Percentiles rank a stretch among this genome's conserved stretches.
Evolutionary conservation across 2,329 filamentous ascomycete species (phyloP).

Genomic region (Paecilomyces fulvus): DNA sequence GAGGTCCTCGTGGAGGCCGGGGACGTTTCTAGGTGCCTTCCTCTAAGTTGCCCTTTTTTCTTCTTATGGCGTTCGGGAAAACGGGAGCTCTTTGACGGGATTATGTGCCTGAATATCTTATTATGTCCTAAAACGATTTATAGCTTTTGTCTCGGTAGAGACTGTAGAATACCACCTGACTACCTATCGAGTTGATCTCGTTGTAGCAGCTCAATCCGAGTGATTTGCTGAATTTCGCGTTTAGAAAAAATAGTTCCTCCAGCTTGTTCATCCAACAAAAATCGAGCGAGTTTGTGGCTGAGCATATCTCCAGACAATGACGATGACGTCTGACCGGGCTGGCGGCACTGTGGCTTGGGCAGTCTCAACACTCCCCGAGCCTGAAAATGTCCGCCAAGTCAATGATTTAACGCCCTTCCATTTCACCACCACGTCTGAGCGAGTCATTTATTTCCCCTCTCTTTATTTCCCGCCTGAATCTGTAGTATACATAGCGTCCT

Average conservation of each 20-base stretch:
- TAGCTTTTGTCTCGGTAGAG: slow-evolving; percentile 18
- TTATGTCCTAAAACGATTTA: slow-evolving; percentile 27
- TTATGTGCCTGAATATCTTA: slow-evolving; percentile 24
- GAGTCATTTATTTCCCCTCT: background rate
- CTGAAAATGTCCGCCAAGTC: slow-evolving; percentile 15
- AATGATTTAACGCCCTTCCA: background rate
- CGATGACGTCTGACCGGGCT: slow-evolving; percentile 27
- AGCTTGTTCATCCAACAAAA: background rate
- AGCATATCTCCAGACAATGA: slow-evolving; percentile 20
- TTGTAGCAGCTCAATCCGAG: background rate
- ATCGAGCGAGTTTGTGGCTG: slow-evolving; percentile 5
- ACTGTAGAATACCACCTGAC: slow-evolving; percentile 8
- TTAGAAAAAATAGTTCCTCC: background rate
- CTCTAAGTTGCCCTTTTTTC: slow-evolving; percentile 21
- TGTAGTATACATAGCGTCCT: background rate
- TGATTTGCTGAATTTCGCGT: background rate
- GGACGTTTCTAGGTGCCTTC: slow-evolving; percentile 15
- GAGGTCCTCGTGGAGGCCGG: slow-evolving; percentile 24
- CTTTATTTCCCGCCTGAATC: background rate
- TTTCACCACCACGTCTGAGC: background rate
- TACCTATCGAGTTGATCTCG: background rate
- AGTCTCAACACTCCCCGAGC: slow-evolving; percentile 20
- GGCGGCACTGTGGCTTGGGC: background rate
- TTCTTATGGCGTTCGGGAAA: slow-evolving; percentile 38
- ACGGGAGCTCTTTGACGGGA: slow-evolving; percentile 31